Percentiles rank a stretch among this genome's conserved stretches.
Conservation (phyloP, 305 asterid species). For the Rubia tinctorum region DNA sequence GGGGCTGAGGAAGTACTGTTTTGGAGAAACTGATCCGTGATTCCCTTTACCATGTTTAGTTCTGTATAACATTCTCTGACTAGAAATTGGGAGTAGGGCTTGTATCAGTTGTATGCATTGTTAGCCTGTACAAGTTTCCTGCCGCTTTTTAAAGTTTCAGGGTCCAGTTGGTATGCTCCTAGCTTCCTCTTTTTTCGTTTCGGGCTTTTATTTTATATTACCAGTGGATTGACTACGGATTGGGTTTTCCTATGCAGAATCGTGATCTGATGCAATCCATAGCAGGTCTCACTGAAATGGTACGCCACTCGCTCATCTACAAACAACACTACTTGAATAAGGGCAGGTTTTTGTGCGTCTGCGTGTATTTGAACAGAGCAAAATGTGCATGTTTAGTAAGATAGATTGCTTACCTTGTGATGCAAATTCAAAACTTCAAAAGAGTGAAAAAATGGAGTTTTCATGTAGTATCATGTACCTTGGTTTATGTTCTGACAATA, state of each 20-base stretch:
- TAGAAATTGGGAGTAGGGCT: background rate
- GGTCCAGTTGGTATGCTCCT: background rate
- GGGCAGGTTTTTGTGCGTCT: too few relatives aligned
- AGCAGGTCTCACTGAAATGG: conserved; percentile 15
- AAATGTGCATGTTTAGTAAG: background rate
- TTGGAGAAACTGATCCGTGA: background rate
- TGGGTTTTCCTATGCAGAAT: conserved; percentile 15
- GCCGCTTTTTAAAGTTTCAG: background rate
- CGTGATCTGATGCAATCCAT: conserved; percentile 15
- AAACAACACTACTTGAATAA: background rate
- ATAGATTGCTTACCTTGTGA: background rate
- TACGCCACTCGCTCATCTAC: background rate
- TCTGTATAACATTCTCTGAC: background rate
- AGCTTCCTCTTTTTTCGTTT: too few relatives aligned
- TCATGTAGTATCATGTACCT: background rate
- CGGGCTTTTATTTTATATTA: too few relatives aligned
- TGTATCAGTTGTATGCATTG: too few relatives aligned
- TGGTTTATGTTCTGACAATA: background rate
- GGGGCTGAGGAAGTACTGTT: background rate
- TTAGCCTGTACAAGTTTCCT: background rate
- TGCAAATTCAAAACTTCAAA: background rate
- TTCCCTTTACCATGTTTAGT: background rate
- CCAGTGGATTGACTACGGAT: conserved; percentile 5
- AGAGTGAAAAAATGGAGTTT: background rate
- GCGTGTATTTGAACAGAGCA: too few relatives aligned